Percentiles rank a stretch among this genome's conserved stretches.
These are phyloP conservation scores for Coemansia sp. DNA, from an alignment of 192 early-diverging fungal genomes.

Conservation along the genomic window DNA sequence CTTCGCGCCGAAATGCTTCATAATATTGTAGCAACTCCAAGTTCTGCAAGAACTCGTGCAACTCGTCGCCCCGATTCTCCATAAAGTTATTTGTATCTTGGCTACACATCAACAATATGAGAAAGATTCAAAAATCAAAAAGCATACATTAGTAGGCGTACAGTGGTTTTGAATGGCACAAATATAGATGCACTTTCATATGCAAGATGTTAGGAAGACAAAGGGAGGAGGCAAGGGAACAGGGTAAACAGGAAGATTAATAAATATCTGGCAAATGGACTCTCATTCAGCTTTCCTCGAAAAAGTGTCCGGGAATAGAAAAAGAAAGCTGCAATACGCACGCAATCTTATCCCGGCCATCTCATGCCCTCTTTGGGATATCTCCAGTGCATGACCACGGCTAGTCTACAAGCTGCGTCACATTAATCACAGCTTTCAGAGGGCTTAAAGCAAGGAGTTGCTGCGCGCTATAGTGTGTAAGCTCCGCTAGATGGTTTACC, in stretches of 20 bases:
- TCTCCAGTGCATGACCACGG: neutral
- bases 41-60: slow-evolving; percentile 30
- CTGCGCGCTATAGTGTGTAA: neutral
- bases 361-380: neutral
- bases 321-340: neutral
- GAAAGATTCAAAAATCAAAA: neutral
- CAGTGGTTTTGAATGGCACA: neutral
- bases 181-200: neutral
- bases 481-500: neutral
- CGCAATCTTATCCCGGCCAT: neutral
- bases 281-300: neutral
- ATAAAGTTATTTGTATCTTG: slow-evolving; percentile 10
- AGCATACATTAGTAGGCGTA: neutral
- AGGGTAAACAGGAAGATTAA: neutral
- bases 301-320: neutral
- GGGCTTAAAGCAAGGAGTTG: neutral
- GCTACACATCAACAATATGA: neutral
- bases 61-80: slow-evolving; percentile 33
- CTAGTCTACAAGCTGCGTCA: neutral
- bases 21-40: slow-evolving; percentile 45
- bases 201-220: neutral
- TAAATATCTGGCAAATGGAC: neutral
- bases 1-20: slow-evolving; percentile 46
- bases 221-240: neutral
- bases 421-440: slow-evolving; percentile 1